Percentiles rank a stretch among this genome's conserved stretches.
These are phyloP conservation scores for Agastache rugosa DNA, from an alignment of 257 asterid genomes.

Conservation along the genomic window DNA sequence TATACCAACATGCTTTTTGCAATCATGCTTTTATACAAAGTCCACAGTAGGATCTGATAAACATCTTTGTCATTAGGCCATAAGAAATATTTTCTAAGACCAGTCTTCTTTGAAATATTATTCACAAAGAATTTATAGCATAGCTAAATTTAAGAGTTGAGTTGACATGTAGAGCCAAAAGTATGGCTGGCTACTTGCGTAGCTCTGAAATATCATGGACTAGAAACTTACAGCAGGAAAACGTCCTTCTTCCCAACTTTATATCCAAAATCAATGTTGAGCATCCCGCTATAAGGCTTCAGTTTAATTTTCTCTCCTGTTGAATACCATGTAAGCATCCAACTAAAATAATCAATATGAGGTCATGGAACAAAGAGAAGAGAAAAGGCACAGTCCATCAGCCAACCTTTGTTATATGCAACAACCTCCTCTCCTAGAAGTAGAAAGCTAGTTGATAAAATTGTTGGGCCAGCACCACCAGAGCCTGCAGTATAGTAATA, in stretches of 20 bases:
- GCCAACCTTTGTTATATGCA: slow-evolving; percentile 88
- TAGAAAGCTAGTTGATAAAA: slow-evolving; percentile 87
- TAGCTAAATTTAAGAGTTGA: background rate
- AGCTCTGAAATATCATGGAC: background rate
- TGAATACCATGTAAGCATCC: slow-evolving; percentile 7
- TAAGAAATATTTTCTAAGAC: background rate
- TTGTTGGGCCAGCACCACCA: slow-evolving; percentile 97
- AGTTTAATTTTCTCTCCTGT: slow-evolving; percentile 76
- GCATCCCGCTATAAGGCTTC: slow-evolving; percentile 94
- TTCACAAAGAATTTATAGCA: background rate
- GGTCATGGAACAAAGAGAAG: background rate
- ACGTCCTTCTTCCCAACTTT: slow-evolving; percentile 89
- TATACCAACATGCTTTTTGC: slow-evolving; percentile 14
- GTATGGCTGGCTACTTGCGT: background rate
- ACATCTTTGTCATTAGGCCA: background rate
- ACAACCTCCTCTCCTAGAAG: slow-evolving; percentile 96
- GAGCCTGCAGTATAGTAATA: slow-evolving; percentile 96
- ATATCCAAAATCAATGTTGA: slow-evolving; percentile 81
- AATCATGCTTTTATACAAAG: background rate
- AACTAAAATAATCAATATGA: slow-evolving; percentile 11
- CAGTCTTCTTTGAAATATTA: background rate
- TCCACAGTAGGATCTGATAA: background rate
- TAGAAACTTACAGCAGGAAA: slow-evolving; percentile 74
- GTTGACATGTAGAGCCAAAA: background rate
- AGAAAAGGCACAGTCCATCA: background rate